phyloP scores from a whole-genome alignment of 805 yeast genomes.

The Komagataella populi region DNA sequence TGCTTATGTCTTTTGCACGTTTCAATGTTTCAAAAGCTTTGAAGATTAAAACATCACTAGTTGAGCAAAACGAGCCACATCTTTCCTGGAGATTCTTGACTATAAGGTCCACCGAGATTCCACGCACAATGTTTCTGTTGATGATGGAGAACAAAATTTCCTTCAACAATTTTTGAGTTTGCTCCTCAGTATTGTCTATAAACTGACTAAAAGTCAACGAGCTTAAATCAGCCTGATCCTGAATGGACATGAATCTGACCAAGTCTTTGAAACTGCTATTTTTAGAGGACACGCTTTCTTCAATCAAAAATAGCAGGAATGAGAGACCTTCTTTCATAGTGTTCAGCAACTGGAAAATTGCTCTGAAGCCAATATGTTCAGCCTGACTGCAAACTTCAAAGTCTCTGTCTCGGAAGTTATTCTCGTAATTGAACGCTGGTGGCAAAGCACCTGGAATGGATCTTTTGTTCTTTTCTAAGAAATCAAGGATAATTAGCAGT shows the following conservation, averaged over 20 bases:
- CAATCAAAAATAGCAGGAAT: slow-evolving; percentile 68
- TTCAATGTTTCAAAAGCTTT: slow-evolving; percentile 88
- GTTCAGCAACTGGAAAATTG: slow-evolving; percentile 59
- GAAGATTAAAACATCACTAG: slow-evolving; percentile 86
- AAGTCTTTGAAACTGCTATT: slow-evolving; percentile 41
- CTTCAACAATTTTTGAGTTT: slow-evolving; percentile 52
- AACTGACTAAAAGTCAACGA: slow-evolving; percentile 61
- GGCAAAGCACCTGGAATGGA: slow-evolving; percentile 47
- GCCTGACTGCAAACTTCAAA: slow-evolving; percentile 69
- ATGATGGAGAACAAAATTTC: slow-evolving; percentile 83
- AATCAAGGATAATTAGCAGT: slow-evolving; percentile 52
- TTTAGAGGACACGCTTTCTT: slow-evolving; percentile 37
- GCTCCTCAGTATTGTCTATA: slow-evolving; percentile 51
- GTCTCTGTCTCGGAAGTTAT: slow-evolving; percentile 18
- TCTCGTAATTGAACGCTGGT: slow-evolving; percentile 38
- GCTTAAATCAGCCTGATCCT: slow-evolving; percentile 56
- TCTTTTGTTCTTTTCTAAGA: slow-evolving; percentile 52
- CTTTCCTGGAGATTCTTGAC: slow-evolving; percentile 82
- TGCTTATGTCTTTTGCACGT: slow-evolving; percentile 66
- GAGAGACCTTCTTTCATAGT: slow-evolving; percentile 85
- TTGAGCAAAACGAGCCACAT: slow-evolving; percentile 90
- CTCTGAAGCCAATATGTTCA: slow-evolving; percentile 77
- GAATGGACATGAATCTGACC: slow-evolving; percentile 51
- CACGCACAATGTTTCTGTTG: slow-evolving; percentile 75
- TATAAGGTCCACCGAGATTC: slow-evolving; percentile 86